Base-by-base conservation (phyloP, 2,329 filamentous ascomycete genomes). In the Teratosphaeria zuluensis region DNA sequence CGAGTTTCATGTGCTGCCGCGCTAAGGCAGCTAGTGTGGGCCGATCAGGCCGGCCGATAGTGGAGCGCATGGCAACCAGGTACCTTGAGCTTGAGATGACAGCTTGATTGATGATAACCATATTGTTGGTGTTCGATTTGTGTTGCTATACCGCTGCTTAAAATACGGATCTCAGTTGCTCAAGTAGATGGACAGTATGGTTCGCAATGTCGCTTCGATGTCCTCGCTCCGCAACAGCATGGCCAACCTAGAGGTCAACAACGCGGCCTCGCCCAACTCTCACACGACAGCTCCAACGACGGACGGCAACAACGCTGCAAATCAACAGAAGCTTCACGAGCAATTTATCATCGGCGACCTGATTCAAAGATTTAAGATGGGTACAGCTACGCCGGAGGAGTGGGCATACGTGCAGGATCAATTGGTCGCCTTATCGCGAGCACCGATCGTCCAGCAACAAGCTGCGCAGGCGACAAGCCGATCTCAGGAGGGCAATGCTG, bases 171-270 rank as follows among this genome's bases (percentile, higher is more conserved):
- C 2, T 14, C 14, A 12, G 4, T 42, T 16, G 14, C 35, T 14
- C 35, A 42, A 4, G 2, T 42, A n/a, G 12, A 14, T 4, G 19
- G 4, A 35, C 30, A 62, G 51, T 19, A 70, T 70, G 68, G 67
- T 69, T 56, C 63, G 67, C 55, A 70, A 70, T 58, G 53, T 59
- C 42, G 56, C 59, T 33, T 70, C 68, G 16, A 66, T 67, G 59
- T 64, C 65, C 42, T 65, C 62, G 42, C 65, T 69, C 52, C 63
- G 61, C 35, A 55, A 63, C 53, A 16, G 28, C 52, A 31, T 31
- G 14, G 63, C 58, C 62, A 64, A 65, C 55, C 58, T 60, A 32
- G 58, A 65, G 56, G 33, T 55, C 54, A 60, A 58, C 52, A 51
- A 55, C 51, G 51, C 48, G 21, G 55, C 60, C 8, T 51, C 61